Evolutionary conservation across 768 basidiomycete species (phyloP).

Genomic region (Baorangia bicolor): DNA sequence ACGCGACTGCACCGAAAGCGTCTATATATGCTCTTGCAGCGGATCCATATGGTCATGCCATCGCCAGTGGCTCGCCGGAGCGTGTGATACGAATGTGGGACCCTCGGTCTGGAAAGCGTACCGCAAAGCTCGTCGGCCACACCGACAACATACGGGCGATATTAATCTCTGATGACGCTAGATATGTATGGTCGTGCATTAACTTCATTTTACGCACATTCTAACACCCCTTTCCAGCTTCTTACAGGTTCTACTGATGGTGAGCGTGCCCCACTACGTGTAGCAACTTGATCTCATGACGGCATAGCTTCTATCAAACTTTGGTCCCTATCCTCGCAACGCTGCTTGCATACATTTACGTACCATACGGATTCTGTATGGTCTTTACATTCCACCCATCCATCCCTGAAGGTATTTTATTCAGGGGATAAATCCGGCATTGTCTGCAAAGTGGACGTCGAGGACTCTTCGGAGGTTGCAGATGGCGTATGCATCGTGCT

Average conservation of each 20-base stretch:
- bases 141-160: conserved; percentile 96
- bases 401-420: conserved; percentile 85
- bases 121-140: conserved; percentile 88
- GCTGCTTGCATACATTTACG: conserved; percentile 93
- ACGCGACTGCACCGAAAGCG: conserved; percentile 62
- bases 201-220: conserved; percentile 1
- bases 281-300: conserved; percentile 12
- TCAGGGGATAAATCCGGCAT: conserved; percentile 92
- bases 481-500: conserved; percentile 90
- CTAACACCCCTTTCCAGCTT: conserved; percentile 43
- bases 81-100: conserved; percentile 92
- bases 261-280: conserved; percentile 18
- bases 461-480: conserved; percentile 72
- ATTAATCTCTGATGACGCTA: conserved; percentile 83
- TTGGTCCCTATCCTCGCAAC: conserved; percentile 88
- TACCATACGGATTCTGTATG: conserved; percentile 95
- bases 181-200: conserved; percentile 62
- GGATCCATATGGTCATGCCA: conserved; percentile 74
- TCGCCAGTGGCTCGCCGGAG: conserved; percentile 92
- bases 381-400: conserved; percentile 87
- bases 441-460: conserved; percentile 89
- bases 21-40: conserved; percentile 78
- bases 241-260: conserved; percentile 82
- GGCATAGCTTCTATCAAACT: conserved; percentile 77
- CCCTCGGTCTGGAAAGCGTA: conserved; percentile 78